Conservation (phyloP, 2,329 filamentous ascomycete species). For the Penicillium sp. region DNA sequence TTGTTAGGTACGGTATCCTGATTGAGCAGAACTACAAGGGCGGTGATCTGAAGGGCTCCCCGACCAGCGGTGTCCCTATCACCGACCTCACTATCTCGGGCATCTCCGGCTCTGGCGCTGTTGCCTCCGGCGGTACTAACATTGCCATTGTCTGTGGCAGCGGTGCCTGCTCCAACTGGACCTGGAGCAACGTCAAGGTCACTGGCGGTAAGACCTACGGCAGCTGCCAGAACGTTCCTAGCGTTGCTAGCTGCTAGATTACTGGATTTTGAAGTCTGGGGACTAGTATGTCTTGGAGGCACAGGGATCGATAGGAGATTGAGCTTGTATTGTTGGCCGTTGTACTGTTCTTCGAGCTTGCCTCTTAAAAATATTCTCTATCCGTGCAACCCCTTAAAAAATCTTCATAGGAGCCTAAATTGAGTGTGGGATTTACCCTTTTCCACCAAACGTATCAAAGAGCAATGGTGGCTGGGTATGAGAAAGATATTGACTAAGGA, state of each 20-base stretch:
- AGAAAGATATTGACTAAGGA: too few species aligned
- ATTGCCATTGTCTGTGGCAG: constrained; percentile 58
- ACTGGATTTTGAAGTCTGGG: background rate
- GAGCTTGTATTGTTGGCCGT: background rate
- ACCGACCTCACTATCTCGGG: constrained; percentile 37
- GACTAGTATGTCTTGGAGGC: background rate
- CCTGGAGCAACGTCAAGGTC: constrained; percentile 52
- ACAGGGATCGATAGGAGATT: background rate
- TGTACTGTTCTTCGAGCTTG: background rate
- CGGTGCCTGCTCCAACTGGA: constrained; percentile 51
- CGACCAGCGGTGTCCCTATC: constrained; percentile 43
- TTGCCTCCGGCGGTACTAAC: constrained; percentile 34
- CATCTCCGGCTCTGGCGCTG: constrained; percentile 37
- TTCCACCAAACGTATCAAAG: background rate
- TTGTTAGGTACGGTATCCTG: constrained; percentile 50
- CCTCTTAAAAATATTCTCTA: too few species aligned
- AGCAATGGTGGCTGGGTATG: too few species aligned
- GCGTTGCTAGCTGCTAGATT: constrained; percentile 32
- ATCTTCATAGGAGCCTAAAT: background rate
- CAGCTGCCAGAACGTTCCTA: constrained; percentile 46
- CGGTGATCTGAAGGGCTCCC: constrained; percentile 39
- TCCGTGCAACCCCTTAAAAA: background rate
- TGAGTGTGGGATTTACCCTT: background rate
- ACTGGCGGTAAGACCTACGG: constrained; percentile 54
- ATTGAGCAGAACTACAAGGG: constrained; percentile 58